Evolutionary conservation across 2,329 filamentous ascomycete genomes (phyloP).

Genomic region (Acarospora socialis): DNA sequence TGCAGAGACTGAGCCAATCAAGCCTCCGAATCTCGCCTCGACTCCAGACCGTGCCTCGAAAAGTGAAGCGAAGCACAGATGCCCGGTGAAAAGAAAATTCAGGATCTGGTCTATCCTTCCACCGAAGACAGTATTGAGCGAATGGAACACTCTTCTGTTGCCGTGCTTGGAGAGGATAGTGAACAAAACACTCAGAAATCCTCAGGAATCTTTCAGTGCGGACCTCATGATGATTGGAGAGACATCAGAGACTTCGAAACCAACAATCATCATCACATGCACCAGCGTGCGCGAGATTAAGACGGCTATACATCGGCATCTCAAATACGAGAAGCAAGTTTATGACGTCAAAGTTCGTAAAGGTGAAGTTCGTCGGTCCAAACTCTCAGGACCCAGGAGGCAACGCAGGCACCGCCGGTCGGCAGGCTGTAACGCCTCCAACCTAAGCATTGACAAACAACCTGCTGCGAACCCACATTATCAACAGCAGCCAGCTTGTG

Average conservation of each 20-base stretch:
- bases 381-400: constrained; percentile 14
- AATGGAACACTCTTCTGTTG: constrained; percentile 45
- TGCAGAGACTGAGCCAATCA: no score
- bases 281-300: constrained; percentile 44
- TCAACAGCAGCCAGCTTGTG: constrained; percentile 65
- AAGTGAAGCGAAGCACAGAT: no score
- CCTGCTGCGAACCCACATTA: constrained; percentile 52
- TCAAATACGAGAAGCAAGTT: constrained; percentile 44
- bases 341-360: constrained; percentile 47
- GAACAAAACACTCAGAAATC: constrained; percentile 43
- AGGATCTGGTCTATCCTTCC: constrained; percentile 27
- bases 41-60: no score
- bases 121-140: constrained; percentile 38
- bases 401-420: not conserved
- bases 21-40: no score
- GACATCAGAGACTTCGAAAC: constrained; percentile 39
- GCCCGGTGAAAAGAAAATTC: no score
- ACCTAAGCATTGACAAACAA: constrained; percentile 9
- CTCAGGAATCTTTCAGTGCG: constrained; percentile 46
- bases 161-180: constrained; percentile 44
- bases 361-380: constrained; percentile 42
- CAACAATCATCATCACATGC: constrained; percentile 51
- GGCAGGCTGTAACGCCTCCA: constrained; percentile 1
- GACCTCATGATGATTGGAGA: constrained; percentile 47
- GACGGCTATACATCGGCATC: constrained; percentile 41